Evolutionary conservation across 139 green algal genomes (phyloP), one percentile per base, ranked within the genome.

Genomic region (Volvox reticuliferus): DNA sequence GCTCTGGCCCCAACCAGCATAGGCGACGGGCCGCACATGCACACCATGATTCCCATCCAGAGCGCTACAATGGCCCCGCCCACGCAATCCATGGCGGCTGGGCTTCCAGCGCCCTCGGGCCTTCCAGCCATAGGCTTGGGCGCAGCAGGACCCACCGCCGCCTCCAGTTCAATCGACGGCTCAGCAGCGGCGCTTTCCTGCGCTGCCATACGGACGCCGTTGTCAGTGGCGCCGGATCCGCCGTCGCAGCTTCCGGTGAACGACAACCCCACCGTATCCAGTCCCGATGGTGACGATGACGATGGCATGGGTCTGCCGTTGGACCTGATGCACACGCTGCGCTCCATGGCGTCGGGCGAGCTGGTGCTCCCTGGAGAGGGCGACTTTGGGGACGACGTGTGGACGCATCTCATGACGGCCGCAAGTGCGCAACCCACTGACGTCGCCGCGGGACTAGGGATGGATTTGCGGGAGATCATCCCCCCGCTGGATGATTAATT

Each of bases 31-130:
- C 65, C 84, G 12, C 86, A 83, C 50, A 0, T 63, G 68, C 76
- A 79, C 61, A 91, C 87, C 76, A 91, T 91, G 87, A 91, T 91
- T 28, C 87, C 87, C 33, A 79, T 91, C 61, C 87, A 79, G 61
- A 86, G n/a, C 24, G 87, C 87, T 35, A 86, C 76, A 26, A 91
- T 91, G 61, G 87, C 87, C 22, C 87, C 87, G 14, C 87, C 87
- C 32, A 91, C 87, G 20, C 87, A 91, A 2, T 55, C 44, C 75
- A 78, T 91, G 87, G 36, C 61, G 19, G 32, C 44, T 19, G 61
- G 67, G 24, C 24, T 86, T 33, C 75, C 61, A 9, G 18, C 28
- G 13, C 76, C 76, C 55, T 44, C 75, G 32, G 87, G 87, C 87
- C 76, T 91, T 28, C 87, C 87, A 24, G 87, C 87, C 22, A 79